Conservation (phyloP, 2,329 filamentous ascomycete genomes). For the Colletotrichum tofieldiae region DNA sequence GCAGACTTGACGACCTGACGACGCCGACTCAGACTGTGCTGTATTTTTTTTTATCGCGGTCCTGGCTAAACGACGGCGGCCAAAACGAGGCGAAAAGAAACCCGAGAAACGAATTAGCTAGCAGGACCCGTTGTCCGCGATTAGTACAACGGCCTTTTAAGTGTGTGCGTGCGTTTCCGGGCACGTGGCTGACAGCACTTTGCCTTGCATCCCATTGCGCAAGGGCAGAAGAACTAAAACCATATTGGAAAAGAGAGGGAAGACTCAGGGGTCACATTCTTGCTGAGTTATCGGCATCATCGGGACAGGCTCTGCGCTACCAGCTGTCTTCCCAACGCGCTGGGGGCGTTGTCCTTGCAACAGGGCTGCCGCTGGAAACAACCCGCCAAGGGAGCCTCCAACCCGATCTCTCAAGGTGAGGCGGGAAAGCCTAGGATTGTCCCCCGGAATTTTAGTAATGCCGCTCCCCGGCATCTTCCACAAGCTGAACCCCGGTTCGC, state of each 20-base stretch:
- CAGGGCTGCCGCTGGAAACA: conserved; percentile 33
- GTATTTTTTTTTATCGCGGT: not conserved
- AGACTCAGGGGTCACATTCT: conserved; percentile 5
- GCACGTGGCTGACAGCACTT: conserved; percentile 30
- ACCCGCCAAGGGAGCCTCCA: conserved; percentile 1
- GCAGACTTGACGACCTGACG: not conserved
- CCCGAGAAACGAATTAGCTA: conserved; percentile 8
- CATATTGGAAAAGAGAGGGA: not conserved
- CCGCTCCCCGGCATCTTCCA: conserved; percentile 28
- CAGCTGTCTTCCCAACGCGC: conserved; percentile 14
- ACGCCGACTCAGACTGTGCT: not conserved
- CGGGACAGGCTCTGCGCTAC: conserved; percentile 27
- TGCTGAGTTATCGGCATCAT: conserved; percentile 29
- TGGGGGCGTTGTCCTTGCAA: conserved; percentile 25
- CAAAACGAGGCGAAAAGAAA: not conserved
- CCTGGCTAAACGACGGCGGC: not conserved
- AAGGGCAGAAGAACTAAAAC: not conserved
- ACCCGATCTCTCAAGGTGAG: not conserved
- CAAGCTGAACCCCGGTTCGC: conserved; percentile 30
- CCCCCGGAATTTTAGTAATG: conserved; percentile 32
- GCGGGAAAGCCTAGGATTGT: not conserved
- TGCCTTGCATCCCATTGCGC: not conserved
- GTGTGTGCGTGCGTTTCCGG: conserved; percentile 7
- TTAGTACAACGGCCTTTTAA: conserved; percentile 8
- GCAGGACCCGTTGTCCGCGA: not conserved